Conservation (phyloP, 371 early-diverging fungal genomes). For the Mucor plumbeus region DNA sequence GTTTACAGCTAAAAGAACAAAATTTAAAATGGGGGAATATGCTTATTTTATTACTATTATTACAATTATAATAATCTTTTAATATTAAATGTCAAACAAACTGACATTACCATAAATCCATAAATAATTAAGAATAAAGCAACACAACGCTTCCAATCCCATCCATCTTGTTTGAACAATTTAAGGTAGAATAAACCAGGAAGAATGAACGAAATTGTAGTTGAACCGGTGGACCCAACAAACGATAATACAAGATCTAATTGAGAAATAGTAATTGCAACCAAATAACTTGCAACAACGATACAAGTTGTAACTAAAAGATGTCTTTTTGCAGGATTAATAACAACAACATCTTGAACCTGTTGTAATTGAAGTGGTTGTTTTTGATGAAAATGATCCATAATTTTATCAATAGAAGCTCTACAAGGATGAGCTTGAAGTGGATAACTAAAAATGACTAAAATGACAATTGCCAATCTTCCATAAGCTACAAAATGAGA, state of each 20-base stretch:
- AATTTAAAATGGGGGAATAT: not conserved
- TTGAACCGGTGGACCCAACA: slow-evolving; percentile 99
- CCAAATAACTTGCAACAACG: slow-evolving; percentile 68
- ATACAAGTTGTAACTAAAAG: slow-evolving; percentile 72
- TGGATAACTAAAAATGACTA: slow-evolving; percentile 97
- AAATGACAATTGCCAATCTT: slow-evolving; percentile 87
- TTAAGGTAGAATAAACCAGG: slow-evolving; percentile 96
- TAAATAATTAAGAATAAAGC: slow-evolving; percentile 60
- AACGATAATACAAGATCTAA: slow-evolving; percentile 87
- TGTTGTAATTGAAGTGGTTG: slow-evolving; percentile 9
- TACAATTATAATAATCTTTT: slow-evolving; percentile 26
- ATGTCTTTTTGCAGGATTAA: slow-evolving; percentile 42
- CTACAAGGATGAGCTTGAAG: slow-evolving; percentile 98
- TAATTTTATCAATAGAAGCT: slow-evolving; percentile 88
- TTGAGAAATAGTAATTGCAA: slow-evolving; percentile 79
- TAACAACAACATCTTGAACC: slow-evolving; percentile 20
- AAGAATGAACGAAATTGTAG: slow-evolving; percentile 98
- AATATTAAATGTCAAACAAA: slow-evolving; percentile 69
- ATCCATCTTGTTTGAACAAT: slow-evolving; percentile 63
- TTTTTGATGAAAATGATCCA: slow-evolving; percentile 28
- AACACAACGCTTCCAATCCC: slow-evolving; percentile 53
- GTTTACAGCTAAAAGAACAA: not conserved
- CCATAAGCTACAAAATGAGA: slow-evolving; percentile 82
- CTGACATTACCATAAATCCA: slow-evolving; percentile 66
- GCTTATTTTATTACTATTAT: too few species aligned